Conservation (phyloP, 441 rosid genomes). For the Euphorbia neoarborescens region DNA sequence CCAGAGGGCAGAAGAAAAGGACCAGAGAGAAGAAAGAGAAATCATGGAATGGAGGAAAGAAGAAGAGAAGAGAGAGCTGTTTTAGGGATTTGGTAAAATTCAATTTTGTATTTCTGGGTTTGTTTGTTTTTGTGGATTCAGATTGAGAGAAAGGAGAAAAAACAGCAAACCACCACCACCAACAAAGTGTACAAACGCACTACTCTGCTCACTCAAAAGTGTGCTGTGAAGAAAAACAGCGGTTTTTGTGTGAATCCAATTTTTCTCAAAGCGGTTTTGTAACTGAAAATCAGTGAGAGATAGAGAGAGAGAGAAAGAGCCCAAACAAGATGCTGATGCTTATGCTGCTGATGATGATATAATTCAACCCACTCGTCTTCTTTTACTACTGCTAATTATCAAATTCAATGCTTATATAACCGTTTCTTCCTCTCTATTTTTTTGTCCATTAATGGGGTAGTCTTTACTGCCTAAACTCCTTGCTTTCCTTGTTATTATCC, state of each 20-base stretch:
- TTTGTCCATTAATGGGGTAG: slow-evolving; percentile 39
- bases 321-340: neutral
- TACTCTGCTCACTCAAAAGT: slow-evolving; percentile 7
- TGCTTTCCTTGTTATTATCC: neutral
- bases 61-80: slow-evolving; percentile 12
- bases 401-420: slow-evolving; percentile 39
- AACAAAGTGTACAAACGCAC: neutral
- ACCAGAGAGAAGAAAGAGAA: slow-evolving; percentile 18
- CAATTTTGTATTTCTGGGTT: neutral
- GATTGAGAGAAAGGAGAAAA: neutral
- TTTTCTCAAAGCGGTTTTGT: slow-evolving; percentile 35
- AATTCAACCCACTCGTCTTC: neutral
- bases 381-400: neutral
- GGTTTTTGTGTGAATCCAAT: slow-evolving; percentile 26
- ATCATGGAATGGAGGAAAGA: slow-evolving; percentile 7
- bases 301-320: too few relatives aligned
- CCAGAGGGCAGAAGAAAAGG: slow-evolving; percentile 13
- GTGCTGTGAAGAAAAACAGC: slow-evolving; percentile 24
- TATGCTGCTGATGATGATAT: neutral
- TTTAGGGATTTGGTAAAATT: slow-evolving; percentile 29
- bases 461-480: slow-evolving; percentile 8
- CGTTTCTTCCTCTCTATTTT: slow-evolving; percentile 29
- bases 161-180: slow-evolving; percentile 7
- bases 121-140: slow-evolving; percentile 10
- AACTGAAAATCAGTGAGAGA: slow-evolving; percentile 43